Evolutionary conservation across 306 rosid species (phyloP).

Genomic region (Medicago arabica): DNA sequence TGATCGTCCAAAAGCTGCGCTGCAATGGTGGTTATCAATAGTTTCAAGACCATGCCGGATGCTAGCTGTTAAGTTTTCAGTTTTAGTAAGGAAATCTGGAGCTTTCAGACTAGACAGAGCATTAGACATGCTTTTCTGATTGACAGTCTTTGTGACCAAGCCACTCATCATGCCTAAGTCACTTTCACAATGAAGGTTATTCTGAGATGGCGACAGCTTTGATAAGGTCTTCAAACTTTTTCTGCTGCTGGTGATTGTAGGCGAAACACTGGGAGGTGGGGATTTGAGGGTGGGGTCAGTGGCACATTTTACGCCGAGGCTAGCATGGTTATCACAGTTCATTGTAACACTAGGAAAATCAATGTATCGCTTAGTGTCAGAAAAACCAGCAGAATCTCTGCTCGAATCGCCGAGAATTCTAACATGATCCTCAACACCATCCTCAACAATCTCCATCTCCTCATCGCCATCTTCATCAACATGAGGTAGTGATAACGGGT

Average conservation of each 20-base stretch:
- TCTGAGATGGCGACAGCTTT: constrained; percentile 72
- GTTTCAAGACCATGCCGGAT: constrained; percentile 77
- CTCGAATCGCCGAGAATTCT: constrained; percentile 25
- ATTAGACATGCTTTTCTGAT: constrained; percentile 43
- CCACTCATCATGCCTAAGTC: constrained; percentile 43
- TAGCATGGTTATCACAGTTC: constrained; percentile 57
- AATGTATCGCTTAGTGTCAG: constrained; percentile 44
- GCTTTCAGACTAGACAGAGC: constrained; percentile 51
- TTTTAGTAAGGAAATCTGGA: constrained; percentile 52
- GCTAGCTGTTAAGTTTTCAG: constrained; percentile 76
- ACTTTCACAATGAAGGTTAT: constrained; percentile 47
- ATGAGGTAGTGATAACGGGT: constrained; percentile 53
- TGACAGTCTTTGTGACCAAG: constrained; percentile 41
- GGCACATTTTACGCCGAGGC: constrained; percentile 54
- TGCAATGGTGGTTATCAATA: constrained; percentile 57
- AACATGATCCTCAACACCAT: constrained; percentile 68
- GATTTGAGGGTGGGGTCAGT: constrained; percentile 59
- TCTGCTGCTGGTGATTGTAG: constrained; percentile 75
- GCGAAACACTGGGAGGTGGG: constrained; percentile 74
- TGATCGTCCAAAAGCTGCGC: constrained; percentile 63
- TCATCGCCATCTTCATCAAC: constrained; percentile 84
- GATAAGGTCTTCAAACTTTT: constrained; percentile 87
- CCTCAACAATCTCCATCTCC: constrained; percentile 97
- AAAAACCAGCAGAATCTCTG: constrained; percentile 48
- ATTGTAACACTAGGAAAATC: constrained; percentile 50